Conservation (phyloP, 257 asterid species). For the Capsicum rhomboideum region DNA sequence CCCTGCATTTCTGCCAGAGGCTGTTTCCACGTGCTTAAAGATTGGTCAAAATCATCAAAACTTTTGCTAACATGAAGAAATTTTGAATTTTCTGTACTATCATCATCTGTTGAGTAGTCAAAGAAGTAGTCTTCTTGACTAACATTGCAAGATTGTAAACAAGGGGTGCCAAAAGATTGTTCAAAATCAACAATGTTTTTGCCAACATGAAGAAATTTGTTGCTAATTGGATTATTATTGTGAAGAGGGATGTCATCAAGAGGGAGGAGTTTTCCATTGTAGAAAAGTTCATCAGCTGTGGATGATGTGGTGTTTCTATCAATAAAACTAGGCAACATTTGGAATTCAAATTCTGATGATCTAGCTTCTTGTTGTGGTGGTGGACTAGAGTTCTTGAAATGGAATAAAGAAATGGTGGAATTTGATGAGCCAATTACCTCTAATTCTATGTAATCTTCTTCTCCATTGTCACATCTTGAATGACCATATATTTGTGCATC, state of each 20-base stretch:
- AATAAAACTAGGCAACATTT: slow-evolving; percentile 48
- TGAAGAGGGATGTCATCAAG: slow-evolving; percentile 63
- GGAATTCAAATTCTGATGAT: slow-evolving; percentile 66
- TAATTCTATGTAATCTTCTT: slow-evolving; percentile 66
- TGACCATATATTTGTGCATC: neutral
- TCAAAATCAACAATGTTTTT: neutral
- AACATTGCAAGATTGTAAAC: slow-evolving; percentile 47
- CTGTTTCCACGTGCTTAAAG: too few species aligned
- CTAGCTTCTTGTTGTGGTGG: slow-evolving; percentile 3
- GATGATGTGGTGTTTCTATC: slow-evolving; percentile 40
- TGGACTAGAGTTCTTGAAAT: slow-evolving; percentile 2
- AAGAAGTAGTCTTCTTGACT: slow-evolving; percentile 38
- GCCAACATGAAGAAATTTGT: neutral
- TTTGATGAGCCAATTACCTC: slow-evolving; percentile 33
- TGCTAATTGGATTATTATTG: slow-evolving; percentile 10
- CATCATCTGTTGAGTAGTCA: slow-evolving; percentile 9
- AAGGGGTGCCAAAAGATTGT: slow-evolving; percentile 45
- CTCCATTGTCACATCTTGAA: slow-evolving; percentile 21
- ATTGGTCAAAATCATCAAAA: slow-evolving; percentile 8
- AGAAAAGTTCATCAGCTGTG: slow-evolving; percentile 86
- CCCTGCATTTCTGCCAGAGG: too few species aligned
- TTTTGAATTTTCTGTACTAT: neutral
- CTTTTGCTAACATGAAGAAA: neutral
- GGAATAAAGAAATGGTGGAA: slow-evolving; percentile 24
- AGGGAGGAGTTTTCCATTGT: slow-evolving; percentile 92